Conservation (phyloP, 805 yeast species). For the Wickerhamiella qilinensis region DNA sequence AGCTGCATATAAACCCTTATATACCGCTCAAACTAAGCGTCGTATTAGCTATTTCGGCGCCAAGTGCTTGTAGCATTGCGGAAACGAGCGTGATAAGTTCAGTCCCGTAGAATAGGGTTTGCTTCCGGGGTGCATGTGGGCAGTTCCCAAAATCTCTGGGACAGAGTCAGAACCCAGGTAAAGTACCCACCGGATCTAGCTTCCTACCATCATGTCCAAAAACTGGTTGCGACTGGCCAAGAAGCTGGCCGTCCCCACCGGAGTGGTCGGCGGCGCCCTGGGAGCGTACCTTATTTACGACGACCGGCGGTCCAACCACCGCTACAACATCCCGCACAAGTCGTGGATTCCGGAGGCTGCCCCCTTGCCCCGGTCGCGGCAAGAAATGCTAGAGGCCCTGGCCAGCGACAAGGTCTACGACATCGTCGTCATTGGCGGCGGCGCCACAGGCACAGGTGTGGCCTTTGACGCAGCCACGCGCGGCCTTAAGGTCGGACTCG, state of each 20-base stretch:
- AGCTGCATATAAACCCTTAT: no score
- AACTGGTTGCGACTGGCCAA: neutral
- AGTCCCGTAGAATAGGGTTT: no score
- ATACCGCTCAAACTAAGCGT: no score
- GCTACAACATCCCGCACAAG: conserved; percentile 16
- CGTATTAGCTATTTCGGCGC: no score
- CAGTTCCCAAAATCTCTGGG: no score
- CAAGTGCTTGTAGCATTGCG: no score
- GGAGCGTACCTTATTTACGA: conserved; percentile 15
- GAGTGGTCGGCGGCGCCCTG: conserved; percentile 9
- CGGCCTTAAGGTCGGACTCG: conserved; percentile 74
- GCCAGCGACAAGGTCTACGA: conserved; percentile 41
- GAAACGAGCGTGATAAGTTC: no score
- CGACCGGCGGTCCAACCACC: conserved; percentile 12
- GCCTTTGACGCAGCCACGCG: conserved; percentile 85
- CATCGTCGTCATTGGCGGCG: conserved; percentile 84
- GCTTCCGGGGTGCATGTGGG: no score
- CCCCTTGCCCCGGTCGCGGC: conserved; percentile 17
- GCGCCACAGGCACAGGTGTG: conserved; percentile 89
- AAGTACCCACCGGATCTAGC: no score
- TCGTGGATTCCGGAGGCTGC: conserved; percentile 14
- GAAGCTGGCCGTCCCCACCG: conserved; percentile 14
- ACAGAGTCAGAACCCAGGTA: no score
- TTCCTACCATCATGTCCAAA: neutral
- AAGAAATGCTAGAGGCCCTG: conserved; percentile 15